Evolutionary conservation across 2,329 filamentous ascomycete species (phyloP).

Genomic region (Aureobasidium sp.): DNA sequence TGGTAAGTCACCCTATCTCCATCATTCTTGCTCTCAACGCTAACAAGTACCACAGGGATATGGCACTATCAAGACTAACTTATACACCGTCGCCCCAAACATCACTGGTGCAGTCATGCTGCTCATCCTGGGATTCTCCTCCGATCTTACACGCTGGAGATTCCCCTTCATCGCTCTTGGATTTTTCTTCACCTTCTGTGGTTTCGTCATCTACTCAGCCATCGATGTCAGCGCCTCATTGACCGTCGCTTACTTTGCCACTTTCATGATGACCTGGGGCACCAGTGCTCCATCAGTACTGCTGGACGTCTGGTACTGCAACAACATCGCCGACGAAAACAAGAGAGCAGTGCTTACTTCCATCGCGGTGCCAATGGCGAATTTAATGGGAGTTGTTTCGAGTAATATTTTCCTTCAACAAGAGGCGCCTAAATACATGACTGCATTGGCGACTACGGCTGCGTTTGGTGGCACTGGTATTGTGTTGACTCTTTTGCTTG

Average conservation of each 20-base stretch:
- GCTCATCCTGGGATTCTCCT: constrained; percentile 62
- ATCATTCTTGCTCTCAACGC: background rate
- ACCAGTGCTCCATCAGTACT: constrained; percentile 67
- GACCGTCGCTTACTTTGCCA: constrained; percentile 65
- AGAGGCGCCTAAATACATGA: constrained; percentile 58
- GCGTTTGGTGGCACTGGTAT: constrained; percentile 55
- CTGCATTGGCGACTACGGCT: constrained; percentile 57
- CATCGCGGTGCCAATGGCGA: constrained; percentile 65
- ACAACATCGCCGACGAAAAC: constrained; percentile 72
- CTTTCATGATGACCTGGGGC: constrained; percentile 76
- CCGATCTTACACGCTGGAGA: constrained; percentile 57
- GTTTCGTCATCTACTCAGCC: constrained; percentile 70
- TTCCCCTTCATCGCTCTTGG: constrained; percentile 68
- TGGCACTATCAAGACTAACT: constrained; percentile 58
- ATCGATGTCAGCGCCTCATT: constrained; percentile 54
- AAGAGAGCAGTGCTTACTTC: constrained; percentile 62
- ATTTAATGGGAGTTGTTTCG: constrained; percentile 64
- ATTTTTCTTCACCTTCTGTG: constrained; percentile 65
- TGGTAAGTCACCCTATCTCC: constrained; percentile 21
- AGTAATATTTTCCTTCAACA: constrained; percentile 59
- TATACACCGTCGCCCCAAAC: constrained; percentile 76
- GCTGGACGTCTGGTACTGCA: constrained; percentile 65
- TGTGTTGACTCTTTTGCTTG: constrained; percentile 47
- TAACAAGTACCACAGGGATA: constrained; percentile 30
- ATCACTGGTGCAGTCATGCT: constrained; percentile 65